These are phyloP conservation scores for Penicillium digitatum DNA, from an alignment of 2,329 filamentous ascomycete genomes.

Conservation along the genomic window DNA sequence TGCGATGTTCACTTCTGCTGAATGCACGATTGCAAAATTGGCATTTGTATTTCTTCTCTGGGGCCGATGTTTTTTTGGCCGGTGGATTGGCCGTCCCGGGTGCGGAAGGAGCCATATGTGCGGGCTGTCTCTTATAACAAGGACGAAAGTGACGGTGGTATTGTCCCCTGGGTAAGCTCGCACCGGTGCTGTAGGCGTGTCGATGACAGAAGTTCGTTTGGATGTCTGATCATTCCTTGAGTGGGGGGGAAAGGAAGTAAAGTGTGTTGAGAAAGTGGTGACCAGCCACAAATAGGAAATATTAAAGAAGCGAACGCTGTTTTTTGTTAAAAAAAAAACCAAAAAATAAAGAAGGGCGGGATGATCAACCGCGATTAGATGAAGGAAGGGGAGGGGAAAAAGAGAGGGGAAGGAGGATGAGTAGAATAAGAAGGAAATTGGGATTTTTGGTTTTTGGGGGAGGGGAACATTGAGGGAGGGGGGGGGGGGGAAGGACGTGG, in stretches of 20 bases:
- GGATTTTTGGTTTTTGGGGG: constrained; percentile 15
- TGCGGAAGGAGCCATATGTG: constrained; percentile 46
- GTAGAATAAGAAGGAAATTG: constrained; percentile 24
- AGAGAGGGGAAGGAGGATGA: constrained; percentile 16
- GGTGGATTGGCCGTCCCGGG: constrained; percentile 64
- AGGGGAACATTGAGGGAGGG: constrained; percentile 4
- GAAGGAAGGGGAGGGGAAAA: constrained; percentile 19
- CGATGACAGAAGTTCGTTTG: constrained; percentile 39
- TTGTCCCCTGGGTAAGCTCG: constrained; percentile 41
- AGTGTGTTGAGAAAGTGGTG: constrained; percentile 25
- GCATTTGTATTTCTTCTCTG: constrained; percentile 99
- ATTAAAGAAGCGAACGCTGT: constrained; percentile 17
- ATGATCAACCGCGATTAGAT: constrained; percentile 22
- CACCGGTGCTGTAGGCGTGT: constrained; percentile 43
- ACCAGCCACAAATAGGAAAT: constrained; percentile 37
- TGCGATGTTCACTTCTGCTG: constrained; percentile 93
- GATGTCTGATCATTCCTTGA: constrained; percentile 46
- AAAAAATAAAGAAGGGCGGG: constrained; percentile 22
- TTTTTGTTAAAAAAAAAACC: too few species aligned
- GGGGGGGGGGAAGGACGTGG: constrained; percentile 20
- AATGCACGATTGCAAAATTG: constrained; percentile 98
- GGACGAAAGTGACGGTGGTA: constrained; percentile 30
- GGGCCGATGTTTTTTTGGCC: constrained; percentile 77
- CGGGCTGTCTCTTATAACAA: constrained; percentile 25
- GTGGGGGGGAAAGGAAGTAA: constrained; percentile 25